phyloP scores from a whole-genome alignment of 2,329 filamentous ascomycete species.

The Didymella glomerata region DNA sequence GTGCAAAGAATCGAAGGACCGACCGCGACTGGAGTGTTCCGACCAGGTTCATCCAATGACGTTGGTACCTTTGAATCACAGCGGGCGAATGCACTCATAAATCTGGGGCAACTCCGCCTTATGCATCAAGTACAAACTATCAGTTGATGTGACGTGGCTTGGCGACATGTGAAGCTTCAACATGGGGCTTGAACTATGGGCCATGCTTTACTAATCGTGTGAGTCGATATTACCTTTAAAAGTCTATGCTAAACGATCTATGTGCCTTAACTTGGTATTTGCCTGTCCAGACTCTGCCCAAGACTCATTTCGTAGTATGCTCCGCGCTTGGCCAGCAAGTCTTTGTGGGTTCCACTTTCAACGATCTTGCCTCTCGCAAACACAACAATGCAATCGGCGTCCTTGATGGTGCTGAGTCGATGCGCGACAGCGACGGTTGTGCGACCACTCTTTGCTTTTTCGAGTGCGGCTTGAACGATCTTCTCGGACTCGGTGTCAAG shows the following conservation, averaged over 20 bases:
- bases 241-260: background rate
- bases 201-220: background rate
- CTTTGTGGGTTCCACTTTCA: slow-evolving; percentile 72
- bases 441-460: slow-evolving; percentile 81
- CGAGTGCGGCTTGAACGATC: slow-evolving; percentile 80
- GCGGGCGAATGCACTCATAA: background rate
- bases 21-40: slow-evolving; percentile 2
- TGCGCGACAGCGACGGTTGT: slow-evolving; percentile 97
- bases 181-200: background rate
- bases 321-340: slow-evolving; percentile 50
- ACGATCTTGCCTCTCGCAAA: slow-evolving; percentile 87
- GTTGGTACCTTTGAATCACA: background rate
- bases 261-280: background rate
- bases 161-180: slow-evolving; percentile 7
- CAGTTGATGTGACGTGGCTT: slow-evolving; percentile 4
- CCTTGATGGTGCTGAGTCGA: slow-evolving; percentile 89
- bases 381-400: slow-evolving; percentile 92
- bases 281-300: slow-evolving; percentile 16
- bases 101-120: background rate
- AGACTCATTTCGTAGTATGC: slow-evolving; percentile 46
- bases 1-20: background rate
- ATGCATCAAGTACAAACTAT: background rate
- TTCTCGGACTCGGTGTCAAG: slow-evolving; percentile 64
- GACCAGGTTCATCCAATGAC: background rate
- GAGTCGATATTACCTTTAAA: background rate